A percentile compares a stretch with the other conserved stretches of the same genome.
These are phyloP conservation scores for Thuidium tamariscinum DNA, from an alignment of 225 moss, liverwort and hornwort species.

Conservation along the genomic window DNA sequence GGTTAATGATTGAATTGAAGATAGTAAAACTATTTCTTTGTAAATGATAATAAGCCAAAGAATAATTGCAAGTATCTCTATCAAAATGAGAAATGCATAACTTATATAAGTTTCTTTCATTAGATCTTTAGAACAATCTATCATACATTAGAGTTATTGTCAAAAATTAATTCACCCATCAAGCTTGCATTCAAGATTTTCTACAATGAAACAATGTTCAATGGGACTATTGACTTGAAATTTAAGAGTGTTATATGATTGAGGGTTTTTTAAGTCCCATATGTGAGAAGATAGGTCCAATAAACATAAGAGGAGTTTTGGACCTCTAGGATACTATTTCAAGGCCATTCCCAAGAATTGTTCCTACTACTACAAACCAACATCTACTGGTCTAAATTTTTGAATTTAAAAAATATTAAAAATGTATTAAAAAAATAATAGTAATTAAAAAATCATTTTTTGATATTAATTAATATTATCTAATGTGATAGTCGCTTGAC, in stretches of 20 bases:
- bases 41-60: rapidly evolving
- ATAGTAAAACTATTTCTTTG: not conserved
- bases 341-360: no score
- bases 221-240: not conserved
- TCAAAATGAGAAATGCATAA: not conserved
- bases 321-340: no score
- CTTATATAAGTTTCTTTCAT: not conserved
- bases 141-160: not conserved
- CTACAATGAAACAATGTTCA: rapidly evolving
- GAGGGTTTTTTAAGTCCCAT: not conserved
- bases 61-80: not conserved
- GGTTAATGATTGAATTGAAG: rapidly evolving
- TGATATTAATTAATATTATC: no score
- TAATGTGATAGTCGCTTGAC: no score
- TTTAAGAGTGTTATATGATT: not conserved
- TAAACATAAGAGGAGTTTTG: no score
- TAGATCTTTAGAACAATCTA: not conserved
- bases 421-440: no score
- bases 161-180: rapidly evolving
- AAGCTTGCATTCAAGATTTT: not conserved
- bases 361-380: no score
- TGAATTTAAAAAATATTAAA: no score
- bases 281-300: no score
- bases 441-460: no score
- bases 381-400: no score